Evolutionary conservation across 495 filamentous ascomycete species (phyloP), one percentile per base, ranked within the genome.

Genomic region (Aspergillus kassunensis): DNA sequence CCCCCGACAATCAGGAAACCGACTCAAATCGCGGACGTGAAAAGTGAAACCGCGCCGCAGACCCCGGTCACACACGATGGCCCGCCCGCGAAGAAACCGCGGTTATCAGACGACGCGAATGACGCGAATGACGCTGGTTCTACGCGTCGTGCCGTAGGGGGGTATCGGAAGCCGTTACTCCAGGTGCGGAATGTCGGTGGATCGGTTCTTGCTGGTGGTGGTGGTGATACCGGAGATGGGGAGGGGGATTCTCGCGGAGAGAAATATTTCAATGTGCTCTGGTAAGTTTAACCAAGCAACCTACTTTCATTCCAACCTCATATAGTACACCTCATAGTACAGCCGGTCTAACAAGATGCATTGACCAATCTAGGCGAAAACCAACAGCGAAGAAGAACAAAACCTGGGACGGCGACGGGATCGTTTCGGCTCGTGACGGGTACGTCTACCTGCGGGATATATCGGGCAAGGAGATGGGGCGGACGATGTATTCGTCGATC

Each of bases 391-490:
- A 90, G 64, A 92, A 91, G 68, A 81, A 91, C 69, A 92, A 91
- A 63, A 90, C 85, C 13, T 92, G 89, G 85, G 88, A 91, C 65
- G 87, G 88, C n/a, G 88, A 92, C 64, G 88, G 87, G 3, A 74
- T 90, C 6, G 72, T 92, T 10, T 68, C 75, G 3, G 71, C 84
- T 2, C 61, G 66, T 0, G 72, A 70, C 13, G 85, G 86, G 6
- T 80, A 77, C 58, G 86, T 82, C 11, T 70, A 69, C 47, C 70
- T 92, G 6, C 76, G 83, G 47, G 84, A 90, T 64, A 64, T 80
- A 8, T 78, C 78, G 1, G 87, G 88, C 8, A 81, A 77, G 63
- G 82, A 87, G 11, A 79, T 88, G 76, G 88, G 88, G 15, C 78
- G 74, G 40, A 70, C 71, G 9, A 68, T 78, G 59, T 78, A 75